Evolutionary conservation across 805 yeast genomes (phyloP).

Genomic region (Cyberlindnera sargentensis): DNA sequence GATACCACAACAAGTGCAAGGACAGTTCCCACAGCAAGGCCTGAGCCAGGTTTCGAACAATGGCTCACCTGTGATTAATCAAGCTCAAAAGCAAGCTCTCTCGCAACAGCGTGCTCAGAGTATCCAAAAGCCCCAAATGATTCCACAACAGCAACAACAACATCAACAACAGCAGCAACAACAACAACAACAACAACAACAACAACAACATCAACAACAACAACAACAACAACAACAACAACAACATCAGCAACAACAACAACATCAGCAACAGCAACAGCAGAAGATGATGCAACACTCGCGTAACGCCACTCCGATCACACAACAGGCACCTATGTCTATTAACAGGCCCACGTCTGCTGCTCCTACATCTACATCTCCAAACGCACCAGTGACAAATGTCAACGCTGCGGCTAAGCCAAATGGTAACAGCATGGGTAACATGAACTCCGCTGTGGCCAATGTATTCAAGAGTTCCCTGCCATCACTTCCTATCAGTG

Average conservation of each 20-base stretch:
- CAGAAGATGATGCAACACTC: constrained; percentile 13
- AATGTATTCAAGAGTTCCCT: constrained; percentile 34
- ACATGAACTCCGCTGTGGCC: constrained; percentile 22
- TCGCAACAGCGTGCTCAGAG: constrained; percentile 20
- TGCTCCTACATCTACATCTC: constrained; percentile 20
- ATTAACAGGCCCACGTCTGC: constrained; percentile 9
- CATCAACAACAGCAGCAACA: constrained; percentile 13
- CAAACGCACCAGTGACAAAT: constrained; percentile 35
- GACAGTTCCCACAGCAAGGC: constrained; percentile 13
- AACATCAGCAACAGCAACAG: constrained; percentile 15
- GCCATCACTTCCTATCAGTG: constrained; percentile 69
- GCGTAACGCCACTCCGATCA: constrained; percentile 18
- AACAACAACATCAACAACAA: constrained; percentile 2
- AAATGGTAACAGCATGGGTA: constrained; percentile 21
- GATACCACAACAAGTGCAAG: constrained; percentile 15
- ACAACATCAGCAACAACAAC: constrained; percentile 13
- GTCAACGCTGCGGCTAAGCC: constrained; percentile 45
- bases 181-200: constrained; percentile 12
- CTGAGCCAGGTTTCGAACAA: constrained; percentile 1
- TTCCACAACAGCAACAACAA: constrained; percentile 9
- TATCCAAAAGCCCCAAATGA: constrained; percentile 19
- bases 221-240: constrained; percentile 7
- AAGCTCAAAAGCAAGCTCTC: constrained; percentile 9
- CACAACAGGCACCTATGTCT: constrained; percentile 5
- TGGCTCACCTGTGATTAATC: background rate